Base-by-base conservation (phyloP, 169 alveolate species). In the Amoebophrya sp. region DNA sequence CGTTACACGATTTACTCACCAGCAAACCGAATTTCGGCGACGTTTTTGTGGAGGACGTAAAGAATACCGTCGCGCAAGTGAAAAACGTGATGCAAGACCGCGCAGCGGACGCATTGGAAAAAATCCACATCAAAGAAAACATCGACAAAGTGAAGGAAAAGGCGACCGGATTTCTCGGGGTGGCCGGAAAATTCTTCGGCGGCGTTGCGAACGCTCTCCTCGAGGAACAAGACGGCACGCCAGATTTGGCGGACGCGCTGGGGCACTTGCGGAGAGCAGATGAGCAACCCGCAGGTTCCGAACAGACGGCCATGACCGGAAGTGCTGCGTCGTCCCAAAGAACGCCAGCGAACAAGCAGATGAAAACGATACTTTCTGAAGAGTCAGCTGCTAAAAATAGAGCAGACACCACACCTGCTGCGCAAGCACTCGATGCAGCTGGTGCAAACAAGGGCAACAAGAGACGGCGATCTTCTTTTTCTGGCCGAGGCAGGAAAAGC, bases 41-140 rank as follows among this genome's bases (percentile, higher is more conserved):
- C 83, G 83, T 66, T 7, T 66, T 66, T 66, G 83, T 66, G 29
- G 83, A 66, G 83, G 83, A 66, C 83, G 83, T 66, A 25, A 66
- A 66, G 35, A 25, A 7, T 25, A 66, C 83, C 38, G 32, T 66
- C 35, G 83, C 38, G 32, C 32, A 18, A 25, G 35, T 66, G 39
- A 2, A n/a, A 25, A 25, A 18, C 2, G 32, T 7, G 83, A 25
- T 66, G 83, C 83, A 66, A 25, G 83, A 66, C 12, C 83, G 83
- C 29, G 83, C 83, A 7, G 83, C 83, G 35, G 83, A 66, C 83
- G 83, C 83, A 25, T 25, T 66, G 83, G 10, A n/a, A 25, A 18
- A n/a, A 1, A 66, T 66, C 83, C 83, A 66, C 32, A n/a, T 25
- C 83, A 66, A 25, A 2, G 83, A 25, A 66, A n/a, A 66, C 83